These are phyloP conservation scores for Fusarium sp. DNA, from an alignment of 2,329 filamentous ascomycete genomes.

Conservation along the genomic window DNA sequence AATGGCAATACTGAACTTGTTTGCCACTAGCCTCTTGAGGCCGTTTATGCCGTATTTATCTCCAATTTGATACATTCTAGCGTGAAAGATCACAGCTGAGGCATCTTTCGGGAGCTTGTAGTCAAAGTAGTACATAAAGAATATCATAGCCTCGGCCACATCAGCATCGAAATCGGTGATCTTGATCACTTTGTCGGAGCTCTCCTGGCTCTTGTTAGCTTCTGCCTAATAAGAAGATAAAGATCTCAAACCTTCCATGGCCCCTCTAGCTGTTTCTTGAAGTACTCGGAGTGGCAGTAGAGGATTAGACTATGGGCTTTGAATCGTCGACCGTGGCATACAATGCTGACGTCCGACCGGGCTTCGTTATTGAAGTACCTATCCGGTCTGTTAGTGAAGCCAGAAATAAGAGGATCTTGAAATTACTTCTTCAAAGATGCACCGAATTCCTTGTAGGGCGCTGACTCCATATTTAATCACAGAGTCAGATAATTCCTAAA, in stretches of 20 bases:
- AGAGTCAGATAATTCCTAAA: no score
- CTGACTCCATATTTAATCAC: not conserved
- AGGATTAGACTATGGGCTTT: not conserved
- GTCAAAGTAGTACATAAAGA: not conserved
- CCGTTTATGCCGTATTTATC: not conserved
- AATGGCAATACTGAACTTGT: rapidly evolving
- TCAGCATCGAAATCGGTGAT: not conserved
- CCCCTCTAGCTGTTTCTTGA: not conserved
- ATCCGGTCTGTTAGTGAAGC: not conserved
- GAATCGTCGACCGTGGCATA: not conserved
- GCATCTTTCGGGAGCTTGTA: rapidly evolving
- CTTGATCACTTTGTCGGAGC: rapidly evolving
- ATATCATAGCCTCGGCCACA: not conserved
- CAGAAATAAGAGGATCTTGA: not conserved
- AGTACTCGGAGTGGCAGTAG: not conserved
- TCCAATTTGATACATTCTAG: not conserved
- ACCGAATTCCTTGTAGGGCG: not conserved
- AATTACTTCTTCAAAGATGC: not conserved
- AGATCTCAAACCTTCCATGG: constrained; percentile 1
- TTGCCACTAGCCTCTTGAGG: rapidly evolving
- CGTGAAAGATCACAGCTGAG: not conserved
- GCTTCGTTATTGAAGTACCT: not conserved
- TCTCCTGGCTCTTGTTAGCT: not conserved
- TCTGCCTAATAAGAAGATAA: rapidly evolving
- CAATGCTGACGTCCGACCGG: not conserved